A percentile compares a stretch with the other conserved stretches of the same genome.
These are phyloP conservation scores for Stagonosporopsis rhizophila DNA, from an alignment of 2,329 filamentous ascomycete species.

Conservation along the genomic window DNA sequence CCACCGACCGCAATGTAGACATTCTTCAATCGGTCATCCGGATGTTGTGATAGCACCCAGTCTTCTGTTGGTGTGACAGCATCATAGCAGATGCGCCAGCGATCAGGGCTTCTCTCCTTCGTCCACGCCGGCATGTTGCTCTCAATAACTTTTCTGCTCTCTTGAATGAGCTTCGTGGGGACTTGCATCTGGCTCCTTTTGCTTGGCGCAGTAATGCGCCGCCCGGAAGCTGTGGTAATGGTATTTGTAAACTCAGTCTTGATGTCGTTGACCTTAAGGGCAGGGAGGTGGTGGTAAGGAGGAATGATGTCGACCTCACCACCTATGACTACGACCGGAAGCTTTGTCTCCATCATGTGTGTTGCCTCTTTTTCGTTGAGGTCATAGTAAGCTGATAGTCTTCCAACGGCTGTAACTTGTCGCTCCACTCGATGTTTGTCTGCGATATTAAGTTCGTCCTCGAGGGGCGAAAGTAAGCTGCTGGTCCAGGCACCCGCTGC, in stretches of 20 bases:
- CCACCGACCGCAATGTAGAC: constrained; percentile 68
- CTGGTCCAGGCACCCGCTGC: constrained; percentile 66
- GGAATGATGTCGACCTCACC: constrained; percentile 57
- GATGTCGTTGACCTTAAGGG: constrained; percentile 69
- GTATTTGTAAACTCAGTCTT: constrained; percentile 64
- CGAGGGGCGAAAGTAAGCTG: constrained; percentile 58
- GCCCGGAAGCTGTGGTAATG: constrained; percentile 55
- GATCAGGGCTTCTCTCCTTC: constrained; percentile 43
- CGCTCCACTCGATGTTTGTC: constrained; percentile 57
- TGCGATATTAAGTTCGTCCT: constrained; percentile 53
- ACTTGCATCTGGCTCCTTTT: constrained; percentile 54
- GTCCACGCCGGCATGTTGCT: constrained; percentile 45
- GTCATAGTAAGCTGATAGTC: constrained; percentile 65
- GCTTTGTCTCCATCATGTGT: constrained; percentile 54
- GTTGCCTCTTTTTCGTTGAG: constrained; percentile 57
- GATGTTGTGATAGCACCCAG: constrained; percentile 63
- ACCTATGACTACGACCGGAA: constrained; percentile 63
- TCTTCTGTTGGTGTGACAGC: constrained; percentile 68
- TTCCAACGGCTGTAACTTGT: constrained; percentile 65
- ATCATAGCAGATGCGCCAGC: constrained; percentile 64
- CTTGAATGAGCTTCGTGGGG: constrained; percentile 52
- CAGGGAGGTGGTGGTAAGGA: constrained; percentile 54
- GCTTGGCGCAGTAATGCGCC: constrained; percentile 62
- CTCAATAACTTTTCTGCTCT: constrained; percentile 45
- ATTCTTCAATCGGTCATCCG: constrained; percentile 58